Conservation (phyloP, 2,329 filamentous ascomycete species). For the Fusarium guadeloupense region DNA sequence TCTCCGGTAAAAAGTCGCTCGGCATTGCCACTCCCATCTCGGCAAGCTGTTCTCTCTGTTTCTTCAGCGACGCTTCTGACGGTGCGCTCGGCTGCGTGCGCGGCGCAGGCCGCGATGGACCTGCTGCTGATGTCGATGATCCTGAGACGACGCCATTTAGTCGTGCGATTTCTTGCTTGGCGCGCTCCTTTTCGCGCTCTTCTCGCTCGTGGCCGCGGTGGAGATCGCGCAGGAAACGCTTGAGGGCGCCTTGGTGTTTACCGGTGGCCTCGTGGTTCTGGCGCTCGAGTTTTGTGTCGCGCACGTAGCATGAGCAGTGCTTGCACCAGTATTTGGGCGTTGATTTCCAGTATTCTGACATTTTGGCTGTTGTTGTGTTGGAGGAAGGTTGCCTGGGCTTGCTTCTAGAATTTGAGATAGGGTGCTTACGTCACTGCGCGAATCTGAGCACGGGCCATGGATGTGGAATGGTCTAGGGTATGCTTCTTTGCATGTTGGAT, state of each 20-base stretch:
- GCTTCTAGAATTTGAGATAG: background rate
- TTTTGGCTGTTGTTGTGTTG: conserved; percentile 49
- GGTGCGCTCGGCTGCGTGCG: conserved; percentile 25
- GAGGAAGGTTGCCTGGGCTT: background rate
- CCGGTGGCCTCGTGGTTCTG: conserved; percentile 88
- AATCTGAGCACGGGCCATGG: conserved; percentile 1
- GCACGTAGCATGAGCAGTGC: conserved; percentile 88
- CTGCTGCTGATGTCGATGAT: conserved; percentile 47
- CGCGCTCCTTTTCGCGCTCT: conserved; percentile 81
- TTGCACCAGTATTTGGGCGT: conserved; percentile 99
- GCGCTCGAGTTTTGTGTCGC: conserved; percentile 90
- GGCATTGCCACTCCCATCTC: conserved; percentile 88
- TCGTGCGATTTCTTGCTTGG: conserved; percentile 84
- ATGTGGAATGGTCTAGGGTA: conserved; percentile 11
- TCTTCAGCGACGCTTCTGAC: conserved; percentile 74
- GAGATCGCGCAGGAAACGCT: conserved; percentile 88
- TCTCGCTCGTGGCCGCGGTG: conserved; percentile 85
- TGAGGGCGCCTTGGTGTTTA: conserved; percentile 85
- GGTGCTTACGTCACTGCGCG: conserved; percentile 29
- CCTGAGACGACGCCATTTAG: conserved; percentile 79
- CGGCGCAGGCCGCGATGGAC: conserved; percentile 27
- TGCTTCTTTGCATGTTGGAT: background rate
- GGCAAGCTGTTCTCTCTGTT: conserved; percentile 86
- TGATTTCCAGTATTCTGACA: conserved; percentile 99
- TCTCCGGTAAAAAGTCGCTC: conserved; percentile 76